Base-by-base conservation (phyloP, 768 basidiomycete species). In the Suillus alpinus region DNA sequence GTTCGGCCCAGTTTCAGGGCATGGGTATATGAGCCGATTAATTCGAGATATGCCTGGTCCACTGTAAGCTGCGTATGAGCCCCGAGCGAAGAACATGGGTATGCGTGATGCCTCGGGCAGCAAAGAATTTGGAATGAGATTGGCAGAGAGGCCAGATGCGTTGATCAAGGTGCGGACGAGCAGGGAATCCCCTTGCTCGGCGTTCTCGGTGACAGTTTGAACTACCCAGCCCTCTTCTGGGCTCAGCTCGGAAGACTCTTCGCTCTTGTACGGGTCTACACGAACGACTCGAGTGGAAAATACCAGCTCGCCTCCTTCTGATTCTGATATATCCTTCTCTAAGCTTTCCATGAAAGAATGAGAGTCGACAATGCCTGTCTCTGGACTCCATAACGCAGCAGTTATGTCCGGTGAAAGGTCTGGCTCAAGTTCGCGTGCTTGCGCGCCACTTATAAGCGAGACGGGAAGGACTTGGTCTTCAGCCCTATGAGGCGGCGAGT, bases 291-390 rank as follows among this genome's bases (percentile, higher is more conserved):
- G 81, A 0, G 95, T 96, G 5, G 86, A 86, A 66, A 86, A 89
- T 1, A 88, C 90, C 10, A 97, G 76, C 56, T 88, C 82, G 6
- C 87, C 88, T 14, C 73, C 79, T 41, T 86, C 88, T 2, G 86
- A 83, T 6, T 93, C 87, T 18, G 76, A 73, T 57, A 98, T 86
- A 57, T 97, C 92, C 67, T 81, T 83, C 71, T 95, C 94, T 55
- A 98, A 76, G 63, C 85, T 86, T 67, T 86, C 81, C 86, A 98
- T 92, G 57, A 95, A 76, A 4, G 84, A 71, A 77, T 96, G 93
- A 0, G 92, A 91, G 72, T 95, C 90, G 0, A 98, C 74, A 62
- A 98, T 95, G 2, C 97, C 97, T 0, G 95, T 95, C 67, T 87
- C 85, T 9, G 91, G 89, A 59, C 88, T 91, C 81, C 87, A 88